phyloP scores from a whole-genome alignment of 768 basidiomycete species.

The Termitomyces sp. region DNA sequence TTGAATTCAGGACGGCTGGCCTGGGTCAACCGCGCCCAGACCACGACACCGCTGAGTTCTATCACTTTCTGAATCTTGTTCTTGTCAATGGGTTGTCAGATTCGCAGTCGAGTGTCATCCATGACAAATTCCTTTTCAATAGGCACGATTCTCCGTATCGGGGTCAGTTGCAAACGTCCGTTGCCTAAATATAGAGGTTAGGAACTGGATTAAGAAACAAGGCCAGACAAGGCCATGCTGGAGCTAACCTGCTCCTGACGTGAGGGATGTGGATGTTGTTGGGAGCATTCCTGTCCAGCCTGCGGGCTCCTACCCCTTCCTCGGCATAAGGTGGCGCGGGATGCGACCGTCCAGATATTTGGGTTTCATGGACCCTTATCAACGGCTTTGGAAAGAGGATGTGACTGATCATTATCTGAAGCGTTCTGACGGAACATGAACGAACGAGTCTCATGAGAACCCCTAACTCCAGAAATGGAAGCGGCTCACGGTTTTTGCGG shows the following conservation, averaged over 20 bases:
- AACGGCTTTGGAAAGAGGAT: neutral
- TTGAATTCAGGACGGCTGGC: neutral
- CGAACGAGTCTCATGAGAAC: neutral
- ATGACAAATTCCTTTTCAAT: neutral
- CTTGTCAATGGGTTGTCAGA: neutral
- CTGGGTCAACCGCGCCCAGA: neutral
- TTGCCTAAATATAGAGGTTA: constrained; percentile 1
- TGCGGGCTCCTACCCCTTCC: neutral
- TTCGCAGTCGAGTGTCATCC: neutral
- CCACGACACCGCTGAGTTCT: neutral
- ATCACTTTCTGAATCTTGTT: neutral
- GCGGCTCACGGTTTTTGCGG: neutral
- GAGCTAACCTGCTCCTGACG: neutral
- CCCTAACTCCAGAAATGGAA: neutral
- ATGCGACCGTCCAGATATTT: neutral
- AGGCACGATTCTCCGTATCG: neutral
- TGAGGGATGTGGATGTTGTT: neutral
- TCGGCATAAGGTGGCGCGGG: neutral
- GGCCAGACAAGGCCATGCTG: neutral
- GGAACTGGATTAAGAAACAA: neutral
- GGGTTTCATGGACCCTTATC: neutral
- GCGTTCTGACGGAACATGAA: neutral
- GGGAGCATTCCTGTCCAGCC: neutral
- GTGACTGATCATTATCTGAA: neutral
- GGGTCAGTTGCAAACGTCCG: neutral